These are phyloP conservation scores for Dipteronia sinensis DNA, from an alignment of 345 rosid species.

Conservation along the genomic window DNA sequence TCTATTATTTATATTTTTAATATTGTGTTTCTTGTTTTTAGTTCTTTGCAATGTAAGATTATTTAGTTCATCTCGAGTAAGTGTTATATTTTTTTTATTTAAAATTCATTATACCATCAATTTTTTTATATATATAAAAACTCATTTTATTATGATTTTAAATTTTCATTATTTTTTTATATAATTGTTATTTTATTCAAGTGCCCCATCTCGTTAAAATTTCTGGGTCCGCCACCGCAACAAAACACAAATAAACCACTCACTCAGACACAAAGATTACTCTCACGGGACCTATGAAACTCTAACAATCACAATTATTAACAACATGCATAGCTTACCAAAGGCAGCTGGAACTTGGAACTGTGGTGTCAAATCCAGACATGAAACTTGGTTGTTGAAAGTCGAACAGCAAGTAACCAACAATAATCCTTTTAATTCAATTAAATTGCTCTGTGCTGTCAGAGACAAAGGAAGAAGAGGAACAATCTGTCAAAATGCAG, in stretches of 20 bases:
- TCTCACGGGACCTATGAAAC: neutral
- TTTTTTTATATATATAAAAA: too few relatives aligned
- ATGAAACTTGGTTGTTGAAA: slow-evolving; percentile 45
- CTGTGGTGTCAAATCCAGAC: slow-evolving; percentile 59
- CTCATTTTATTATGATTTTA: too few relatives aligned
- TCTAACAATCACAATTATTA: neutral
- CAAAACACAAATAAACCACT: neutral
- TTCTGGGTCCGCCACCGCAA: too few relatives aligned
- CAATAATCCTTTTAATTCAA: slow-evolving; percentile 7
- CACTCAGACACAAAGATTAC: neutral
- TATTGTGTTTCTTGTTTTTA: too few relatives aligned
- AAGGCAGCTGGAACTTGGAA: slow-evolving; percentile 60
- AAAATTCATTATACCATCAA: too few relatives aligned
- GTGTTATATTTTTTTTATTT: too few relatives aligned
- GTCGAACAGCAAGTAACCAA: slow-evolving; percentile 7
- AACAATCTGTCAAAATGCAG: neutral
- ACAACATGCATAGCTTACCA: slow-evolving; percentile 35
- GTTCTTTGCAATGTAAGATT: too few relatives aligned
- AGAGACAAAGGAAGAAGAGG: neutral
- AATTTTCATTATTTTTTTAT: too few relatives aligned
- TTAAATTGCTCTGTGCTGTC: slow-evolving; percentile 10
- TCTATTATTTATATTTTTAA: too few relatives aligned
- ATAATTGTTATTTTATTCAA: too few relatives aligned
- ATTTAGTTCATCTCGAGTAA: too few relatives aligned
- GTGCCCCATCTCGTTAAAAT: too few relatives aligned